Conservation (phyloP, 305 asterid genomes). For the Fraxinus sp. region DNA sequence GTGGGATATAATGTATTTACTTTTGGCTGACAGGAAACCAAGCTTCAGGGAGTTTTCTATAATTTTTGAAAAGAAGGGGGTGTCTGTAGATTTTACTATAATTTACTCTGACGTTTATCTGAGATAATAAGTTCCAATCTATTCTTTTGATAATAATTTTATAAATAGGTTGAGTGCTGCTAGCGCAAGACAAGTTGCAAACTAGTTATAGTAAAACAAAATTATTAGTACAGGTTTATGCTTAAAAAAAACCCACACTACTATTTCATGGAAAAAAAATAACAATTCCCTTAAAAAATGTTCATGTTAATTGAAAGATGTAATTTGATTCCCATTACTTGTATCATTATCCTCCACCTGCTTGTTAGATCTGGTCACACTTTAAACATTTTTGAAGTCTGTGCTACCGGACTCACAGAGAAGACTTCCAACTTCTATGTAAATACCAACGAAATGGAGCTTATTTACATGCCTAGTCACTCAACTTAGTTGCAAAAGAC, state of each 20-base stretch:
- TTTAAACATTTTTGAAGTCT: not conserved
- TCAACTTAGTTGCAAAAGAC: not conserved
- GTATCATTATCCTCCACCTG: not conserved
- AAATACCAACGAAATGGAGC: not conserved
- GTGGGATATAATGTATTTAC: not conserved
- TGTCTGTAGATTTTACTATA: not conserved
- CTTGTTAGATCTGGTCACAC: not conserved
- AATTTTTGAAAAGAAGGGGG: not conserved
- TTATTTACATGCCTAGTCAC: not conserved
- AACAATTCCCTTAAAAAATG: not conserved
- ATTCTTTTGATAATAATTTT: conserved; percentile 1
- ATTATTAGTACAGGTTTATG: not conserved
- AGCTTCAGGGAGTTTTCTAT: not conserved
- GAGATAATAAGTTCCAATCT: not conserved
- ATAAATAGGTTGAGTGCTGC: conserved; percentile 11
- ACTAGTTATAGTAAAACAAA: not conserved
- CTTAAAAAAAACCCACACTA: not conserved
- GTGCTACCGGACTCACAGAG: not conserved
- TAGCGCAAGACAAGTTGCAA: not conserved
- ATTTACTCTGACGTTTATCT: not conserved
- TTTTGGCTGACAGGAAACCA: not conserved
- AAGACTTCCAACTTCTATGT: not conserved
- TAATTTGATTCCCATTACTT: not conserved
- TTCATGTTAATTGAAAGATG: not conserved
- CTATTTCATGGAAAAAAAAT: not conserved